Evolutionary conservation across 345 rosid genomes (phyloP), one percentile per base, ranked within the genome.

Genomic region (Pseudoturritis turrita): DNA sequence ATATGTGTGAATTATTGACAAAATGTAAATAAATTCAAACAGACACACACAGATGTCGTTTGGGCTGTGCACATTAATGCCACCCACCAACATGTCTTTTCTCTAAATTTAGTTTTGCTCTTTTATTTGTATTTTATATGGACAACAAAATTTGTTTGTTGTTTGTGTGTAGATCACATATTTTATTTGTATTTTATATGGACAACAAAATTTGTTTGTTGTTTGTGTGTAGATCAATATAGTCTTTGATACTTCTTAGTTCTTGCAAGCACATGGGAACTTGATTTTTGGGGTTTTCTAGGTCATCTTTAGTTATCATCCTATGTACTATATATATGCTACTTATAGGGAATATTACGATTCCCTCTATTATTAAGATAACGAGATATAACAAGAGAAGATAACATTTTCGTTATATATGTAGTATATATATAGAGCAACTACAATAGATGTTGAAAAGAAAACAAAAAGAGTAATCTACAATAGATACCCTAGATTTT

Each of bases 211-310:
- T 10, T 63, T 62, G 63, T 15, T 31, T 52, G 55, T 43, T 62
- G 37, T 72, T 12, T 15, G 37, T 63, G 64, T 35, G 47, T 25
- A 41, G 23, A 43, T 63, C 56, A 63, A n/a, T n/a, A 59, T 23
- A 33, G 59, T 18, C 5, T 62, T 19, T 28, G 31, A 50, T 18
- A 51, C 62, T 62, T 62, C 3, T 21, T 18, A 51, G 55, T 62
- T 62, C 3, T 21, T 62, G 68, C 25, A 50, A 7, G 22, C 62
- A 72, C 70, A 62, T 62, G 63, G 55, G 70, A 72, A 63, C 47
- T 72, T 63, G 14, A 29, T 43, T 62, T 41, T 72, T 51, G 75
- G 56, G 26, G 36, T 23, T 44, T 69, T 69, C 15, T 69, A 3
- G 46, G 13, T 44, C 65, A 45, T 56, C 15, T 6, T 13, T 54